A percentile compares a stretch with the other conserved stretches of the same genome.
Evolutionary conservation across 495 filamentous ascomycete genomes (phyloP).

Genomic region (Hyphodiscus hymeniophilus): DNA sequence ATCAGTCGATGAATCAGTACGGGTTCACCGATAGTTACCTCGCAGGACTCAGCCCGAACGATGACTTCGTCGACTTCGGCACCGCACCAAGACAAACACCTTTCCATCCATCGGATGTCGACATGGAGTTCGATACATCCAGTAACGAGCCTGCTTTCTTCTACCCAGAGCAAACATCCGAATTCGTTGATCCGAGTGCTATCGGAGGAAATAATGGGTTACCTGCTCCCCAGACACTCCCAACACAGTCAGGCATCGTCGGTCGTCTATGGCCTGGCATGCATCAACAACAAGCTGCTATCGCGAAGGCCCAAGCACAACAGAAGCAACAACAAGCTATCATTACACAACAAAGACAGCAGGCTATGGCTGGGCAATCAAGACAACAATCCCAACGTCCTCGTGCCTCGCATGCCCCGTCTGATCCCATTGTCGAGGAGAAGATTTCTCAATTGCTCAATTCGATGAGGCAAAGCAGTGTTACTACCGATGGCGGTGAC

Average conservation of each 20-base stretch:
- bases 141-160: slow-evolving; percentile 40
- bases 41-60: slow-evolving; percentile 36
- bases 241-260: slow-evolving; percentile 44
- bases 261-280: slow-evolving; percentile 80
- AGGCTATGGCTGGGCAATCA: slow-evolving; percentile 27
- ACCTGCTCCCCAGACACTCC: slow-evolving; percentile 24
- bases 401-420: slow-evolving; percentile 37
- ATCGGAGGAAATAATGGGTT: slow-evolving; percentile 44
- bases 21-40: slow-evolving; percentile 44
- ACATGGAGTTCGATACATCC: slow-evolving; percentile 55
- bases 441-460: slow-evolving; percentile 77
- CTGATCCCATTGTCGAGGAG: slow-evolving; percentile 69
- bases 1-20: slow-evolving; percentile 46
- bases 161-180: slow-evolving; percentile 27
- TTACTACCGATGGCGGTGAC: slow-evolving; percentile 40
- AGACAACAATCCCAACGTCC: slow-evolving; percentile 34
- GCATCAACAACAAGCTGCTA: slow-evolving; percentile 81
- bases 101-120: slow-evolving; percentile 44
- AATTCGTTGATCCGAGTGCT: slow-evolving; percentile 63
- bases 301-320: slow-evolving; percentile 63
- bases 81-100: slow-evolving; percentile 37
- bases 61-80: slow-evolving; percentile 53
- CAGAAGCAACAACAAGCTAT: slow-evolving; percentile 58
- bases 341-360: slow-evolving; percentile 50
- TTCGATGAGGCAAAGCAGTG: slow-evolving; percentile 67